Conservation (phyloP, 805 yeast species). For the Barnettozyma sucrosica region DNA sequence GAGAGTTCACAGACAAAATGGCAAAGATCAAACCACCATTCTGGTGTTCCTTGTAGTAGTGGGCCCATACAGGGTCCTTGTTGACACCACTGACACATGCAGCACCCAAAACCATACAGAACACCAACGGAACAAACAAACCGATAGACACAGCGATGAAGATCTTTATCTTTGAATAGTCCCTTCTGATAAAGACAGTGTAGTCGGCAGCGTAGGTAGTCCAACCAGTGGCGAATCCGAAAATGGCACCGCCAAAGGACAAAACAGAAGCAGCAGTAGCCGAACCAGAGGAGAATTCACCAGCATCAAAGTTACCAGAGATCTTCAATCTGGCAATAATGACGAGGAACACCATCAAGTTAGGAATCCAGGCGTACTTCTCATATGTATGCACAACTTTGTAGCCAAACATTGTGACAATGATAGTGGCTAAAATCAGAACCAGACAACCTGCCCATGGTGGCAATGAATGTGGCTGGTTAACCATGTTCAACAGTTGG, state of each 20-base stretch:
- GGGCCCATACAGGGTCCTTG: conserved; percentile 39
- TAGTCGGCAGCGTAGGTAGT: conserved; percentile 89
- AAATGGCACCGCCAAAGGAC: conserved; percentile 76
- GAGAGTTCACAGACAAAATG: conserved; percentile 69
- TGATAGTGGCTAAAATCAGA: conserved; percentile 57
- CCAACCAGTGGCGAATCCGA: conserved; percentile 94
- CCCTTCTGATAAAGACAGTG: conserved; percentile 77
- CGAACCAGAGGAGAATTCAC: conserved; percentile 46
- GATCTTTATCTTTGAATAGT: conserved; percentile 51
- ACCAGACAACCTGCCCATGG: conserved; percentile 89
- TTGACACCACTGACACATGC: conserved; percentile 70
- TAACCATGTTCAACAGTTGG: conserved; percentile 72
- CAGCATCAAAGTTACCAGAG: conserved; percentile 57
- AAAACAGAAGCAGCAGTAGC: conserved; percentile 71
- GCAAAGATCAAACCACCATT: conserved; percentile 83
- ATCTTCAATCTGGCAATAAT: conserved; percentile 72
- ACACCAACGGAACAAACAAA: conserved; percentile 59
- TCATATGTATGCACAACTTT: conserved; percentile 75
- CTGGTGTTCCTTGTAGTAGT: conserved; percentile 45
- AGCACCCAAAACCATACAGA: conserved; percentile 78
- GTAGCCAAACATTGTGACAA: conserved; percentile 82
- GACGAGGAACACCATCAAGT: conserved; percentile 62
- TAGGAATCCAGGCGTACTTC: conserved; percentile 87
- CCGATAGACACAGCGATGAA: conserved; percentile 63
- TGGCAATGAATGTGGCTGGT: conserved; percentile 55